A percentile compares a stretch with the other conserved stretches of the same genome.
phyloP scores from a whole-genome alignment of 441 rosid species.

The Macaranga tanarius region DNA sequence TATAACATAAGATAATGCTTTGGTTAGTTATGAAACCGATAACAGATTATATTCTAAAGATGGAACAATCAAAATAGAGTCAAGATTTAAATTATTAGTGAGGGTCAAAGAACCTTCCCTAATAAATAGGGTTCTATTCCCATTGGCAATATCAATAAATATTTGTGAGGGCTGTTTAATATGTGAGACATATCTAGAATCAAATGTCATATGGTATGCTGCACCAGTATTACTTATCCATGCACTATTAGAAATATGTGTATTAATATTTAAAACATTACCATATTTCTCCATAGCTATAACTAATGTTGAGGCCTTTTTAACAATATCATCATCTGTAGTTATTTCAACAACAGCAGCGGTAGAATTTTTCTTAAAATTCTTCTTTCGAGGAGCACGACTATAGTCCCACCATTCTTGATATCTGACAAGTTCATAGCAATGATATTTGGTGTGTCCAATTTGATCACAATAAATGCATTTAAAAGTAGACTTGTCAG shows the following conservation, averaged over 20 bases:
- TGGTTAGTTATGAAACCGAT: background rate
- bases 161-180: background rate
- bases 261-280: constrained; percentile 11
- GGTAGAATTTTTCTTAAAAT: background rate
- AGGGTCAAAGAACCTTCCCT: background rate
- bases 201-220: constrained; percentile 5
- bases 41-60: background rate
- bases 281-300: background rate
- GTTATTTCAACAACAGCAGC: background rate
- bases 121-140: background rate
- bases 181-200: background rate
- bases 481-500: background rate
- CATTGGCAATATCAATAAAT: background rate
- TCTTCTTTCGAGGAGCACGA: background rate
- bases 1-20: background rate
- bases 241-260: background rate
- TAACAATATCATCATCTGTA: background rate
- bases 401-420: constrained; percentile 7
- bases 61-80: background rate
- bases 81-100: background rate
- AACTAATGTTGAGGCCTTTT: background rate
- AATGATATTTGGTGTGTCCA: background rate
- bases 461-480: background rate
- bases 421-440: background rate
- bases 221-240: constrained; percentile 16